Evolutionary conservation across 257 asterid genomes (phyloP), one percentile per base, ranked within the genome.

Genomic region (Jasminum sambac): DNA sequence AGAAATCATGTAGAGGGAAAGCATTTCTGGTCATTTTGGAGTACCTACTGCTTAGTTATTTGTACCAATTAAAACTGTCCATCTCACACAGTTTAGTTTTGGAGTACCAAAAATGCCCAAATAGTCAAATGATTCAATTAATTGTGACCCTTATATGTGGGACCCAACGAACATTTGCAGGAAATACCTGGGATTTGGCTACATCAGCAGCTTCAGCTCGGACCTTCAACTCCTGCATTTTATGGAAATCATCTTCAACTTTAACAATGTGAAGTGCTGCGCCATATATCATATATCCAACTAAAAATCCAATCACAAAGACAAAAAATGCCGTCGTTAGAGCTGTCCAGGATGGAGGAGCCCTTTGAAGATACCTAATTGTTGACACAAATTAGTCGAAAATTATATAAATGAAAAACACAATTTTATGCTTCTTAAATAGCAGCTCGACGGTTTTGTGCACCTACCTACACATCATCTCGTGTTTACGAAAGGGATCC

Each of bases 201-300:
- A 86, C 83, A 72, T 93, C 97, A 77, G 98, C 98, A 78, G 95
- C 96, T 72, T 84, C 96, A n/a, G 98, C 98, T 76, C 67, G 84
- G 78, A 81, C 90, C 85, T 85, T 93, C 66, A 93, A 72, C 72
- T 81, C 76, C 78, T 90, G 79, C 98, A 93, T 93, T 76, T 79
- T 67, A 72, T 77, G 81, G 76, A 86, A 89, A 82, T 89, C 98
- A 46, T 88, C 94, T 75, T 89, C 92, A 24, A 93, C 95, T 81
- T 74, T 86, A 37, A 86, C 87, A 80, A 93, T 86, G 86, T 90
- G 97, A 62, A 78, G 76, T 10, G 82, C 90, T 8, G 95, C 90
- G 57, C 87, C 74, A 23, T 86, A 93, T 36, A 73, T 70, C 76
- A 88, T 84, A 69, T 89, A 87, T 16, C 90, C 98, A 60, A 85